These are phyloP conservation scores for Phaeosphaeriaceae sp. DNA, from an alignment of 2,329 filamentous ascomycete species.

Conservation along the genomic window DNA sequence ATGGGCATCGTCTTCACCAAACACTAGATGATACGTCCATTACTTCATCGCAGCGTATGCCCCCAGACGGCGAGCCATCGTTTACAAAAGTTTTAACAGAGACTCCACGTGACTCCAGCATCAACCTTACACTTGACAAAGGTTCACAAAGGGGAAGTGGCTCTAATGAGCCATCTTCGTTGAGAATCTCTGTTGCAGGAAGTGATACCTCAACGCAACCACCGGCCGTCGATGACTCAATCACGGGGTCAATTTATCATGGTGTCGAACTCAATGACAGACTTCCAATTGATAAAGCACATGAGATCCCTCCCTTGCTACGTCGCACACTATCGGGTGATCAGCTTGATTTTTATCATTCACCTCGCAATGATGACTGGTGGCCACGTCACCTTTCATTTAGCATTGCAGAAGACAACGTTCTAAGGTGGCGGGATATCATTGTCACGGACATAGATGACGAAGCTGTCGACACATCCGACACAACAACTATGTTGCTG, in stretches of 20 bases:
- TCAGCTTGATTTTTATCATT: conserved; percentile 34
- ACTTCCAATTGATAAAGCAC: conserved; percentile 53
- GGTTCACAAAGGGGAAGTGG: conserved; percentile 18
- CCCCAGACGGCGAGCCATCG: conserved; percentile 29
- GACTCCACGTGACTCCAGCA: conserved; percentile 40
- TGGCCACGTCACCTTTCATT: conserved; percentile 79
- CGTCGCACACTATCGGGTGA: conserved; percentile 67
- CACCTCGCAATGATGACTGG: conserved; percentile 61
- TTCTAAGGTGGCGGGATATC: conserved; percentile 64
- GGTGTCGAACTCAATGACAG: conserved; percentile 61
- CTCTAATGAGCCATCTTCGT: conserved; percentile 22
- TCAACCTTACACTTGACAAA: conserved; percentile 27
- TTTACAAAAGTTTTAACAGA: conserved; percentile 44
- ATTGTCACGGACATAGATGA: conserved; percentile 24
- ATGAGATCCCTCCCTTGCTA: conserved; percentile 59
- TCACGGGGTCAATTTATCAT: conserved; percentile 64
- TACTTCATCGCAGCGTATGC: conserved; percentile 19
- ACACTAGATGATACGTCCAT: conserved; percentile 18
- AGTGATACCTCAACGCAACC: conserved; percentile 35
- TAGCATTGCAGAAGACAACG: conserved; percentile 75
- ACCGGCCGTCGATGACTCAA: conserved; percentile 59
- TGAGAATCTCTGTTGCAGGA: conserved; percentile 19
- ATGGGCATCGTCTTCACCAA: conserved; percentile 7
- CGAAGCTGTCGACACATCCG: conserved; percentile 31
- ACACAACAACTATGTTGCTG: conserved; percentile 43